Evolutionary conservation across 169 alveolate species (phyloP).

Genomic region (Cryptosporidium andersoni): DNA sequence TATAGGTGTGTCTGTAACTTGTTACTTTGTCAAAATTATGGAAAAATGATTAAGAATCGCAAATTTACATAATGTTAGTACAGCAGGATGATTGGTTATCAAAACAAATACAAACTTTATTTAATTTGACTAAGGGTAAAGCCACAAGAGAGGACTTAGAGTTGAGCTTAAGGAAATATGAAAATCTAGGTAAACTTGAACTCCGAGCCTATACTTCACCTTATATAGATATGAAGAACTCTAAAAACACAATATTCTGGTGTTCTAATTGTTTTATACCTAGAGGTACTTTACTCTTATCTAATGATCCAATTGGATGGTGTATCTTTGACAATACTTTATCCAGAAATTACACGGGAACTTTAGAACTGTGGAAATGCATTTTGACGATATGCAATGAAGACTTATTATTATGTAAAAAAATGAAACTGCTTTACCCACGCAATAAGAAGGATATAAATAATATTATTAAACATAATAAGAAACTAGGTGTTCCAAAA

Average conservation of each 20-base stretch:
- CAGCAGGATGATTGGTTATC: conserved; percentile 44
- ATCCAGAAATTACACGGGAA: background rate
- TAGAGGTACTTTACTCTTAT: conserved; percentile 11
- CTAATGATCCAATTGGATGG: conserved; percentile 44
- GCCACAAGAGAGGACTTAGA: background rate
- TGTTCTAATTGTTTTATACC: background rate
- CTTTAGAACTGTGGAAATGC: conserved; percentile 16
- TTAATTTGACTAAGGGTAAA: background rate
- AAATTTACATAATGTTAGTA: background rate
- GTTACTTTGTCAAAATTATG: background rate
- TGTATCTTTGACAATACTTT: background rate
- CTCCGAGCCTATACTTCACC: background rate
- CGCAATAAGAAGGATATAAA: conserved; percentile 42
- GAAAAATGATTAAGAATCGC: background rate
- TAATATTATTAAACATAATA: background rate
- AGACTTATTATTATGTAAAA: background rate
- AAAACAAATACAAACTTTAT: conserved; percentile 12
- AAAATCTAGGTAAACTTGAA: background rate
- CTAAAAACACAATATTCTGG: conserved; percentile 5
- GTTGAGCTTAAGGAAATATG: background rate
- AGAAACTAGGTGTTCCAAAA: conserved; percentile 7
- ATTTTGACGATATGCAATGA: background rate
- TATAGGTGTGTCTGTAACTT: too few species aligned
- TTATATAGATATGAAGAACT: background rate
- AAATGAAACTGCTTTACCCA: conserved; percentile 7